phyloP scores from a whole-genome alignment of 257 asterid species.

The Paraleonurus japonicus region DNA sequence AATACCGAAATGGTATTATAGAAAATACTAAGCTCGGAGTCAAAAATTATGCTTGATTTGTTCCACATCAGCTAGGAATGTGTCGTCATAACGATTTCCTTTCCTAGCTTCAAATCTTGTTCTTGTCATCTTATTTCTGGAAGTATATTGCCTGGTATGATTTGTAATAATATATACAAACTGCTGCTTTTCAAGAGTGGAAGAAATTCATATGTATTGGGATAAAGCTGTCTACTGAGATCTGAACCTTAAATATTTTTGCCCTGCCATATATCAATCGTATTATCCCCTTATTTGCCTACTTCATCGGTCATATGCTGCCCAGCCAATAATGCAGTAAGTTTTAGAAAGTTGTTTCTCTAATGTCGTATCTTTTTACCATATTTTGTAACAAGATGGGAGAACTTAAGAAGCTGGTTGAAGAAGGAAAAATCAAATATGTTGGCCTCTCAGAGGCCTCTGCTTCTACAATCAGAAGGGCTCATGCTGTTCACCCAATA shows the following conservation, averaged over 20 bases:
- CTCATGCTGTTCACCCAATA: conserved; percentile 67
- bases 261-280: not conserved
- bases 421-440: conserved; percentile 66
- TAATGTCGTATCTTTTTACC: not conserved
- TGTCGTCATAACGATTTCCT: not conserved
- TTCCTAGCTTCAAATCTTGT: not conserved
- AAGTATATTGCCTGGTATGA: not conserved
- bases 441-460: conserved; percentile 74
- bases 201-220: not conserved
- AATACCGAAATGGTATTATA: no score
- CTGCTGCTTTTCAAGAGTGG: not conserved
- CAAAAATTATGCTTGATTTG: no score
- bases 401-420: conserved; percentile 61
- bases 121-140: not conserved
- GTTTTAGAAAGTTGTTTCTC: not conserved
- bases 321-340: not conserved
- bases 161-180: not conserved
- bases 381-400: conserved; percentile 40
- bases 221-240: not conserved
- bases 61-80: not conserved
- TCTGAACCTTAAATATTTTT: not conserved
- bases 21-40: no score
- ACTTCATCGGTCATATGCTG: not conserved
- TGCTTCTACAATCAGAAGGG: conserved; percentile 62
- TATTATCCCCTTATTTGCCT: no score